These are phyloP conservation scores for Encephalitozoon romaleae DNA, from an alignment of 371 early-diverging fungal genomes.

Conservation along the genomic window DNA sequence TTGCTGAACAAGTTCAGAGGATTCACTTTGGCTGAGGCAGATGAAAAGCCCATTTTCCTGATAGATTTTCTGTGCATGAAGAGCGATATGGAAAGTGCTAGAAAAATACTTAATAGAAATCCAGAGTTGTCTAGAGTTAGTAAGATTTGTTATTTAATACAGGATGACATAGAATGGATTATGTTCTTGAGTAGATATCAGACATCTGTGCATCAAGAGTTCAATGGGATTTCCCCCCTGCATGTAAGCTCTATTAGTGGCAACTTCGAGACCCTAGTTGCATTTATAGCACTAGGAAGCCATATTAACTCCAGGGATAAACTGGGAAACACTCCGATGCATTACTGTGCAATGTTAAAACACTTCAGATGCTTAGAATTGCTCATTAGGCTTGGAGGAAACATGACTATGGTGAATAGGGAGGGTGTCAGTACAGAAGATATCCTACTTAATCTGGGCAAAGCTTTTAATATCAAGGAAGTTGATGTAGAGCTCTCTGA, in stretches of 20 bases:
- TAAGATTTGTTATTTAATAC: constrained; percentile 25
- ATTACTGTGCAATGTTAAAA: constrained; percentile 2
- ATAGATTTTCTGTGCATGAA: constrained; percentile 46
- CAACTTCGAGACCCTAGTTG: neutral
- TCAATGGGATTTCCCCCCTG: constrained; percentile 39
- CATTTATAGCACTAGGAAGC: neutral
- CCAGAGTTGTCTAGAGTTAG: constrained; percentile 21
- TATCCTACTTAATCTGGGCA: neutral
- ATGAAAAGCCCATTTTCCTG: constrained; percentile 42
- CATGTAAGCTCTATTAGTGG: constrained; percentile 13
- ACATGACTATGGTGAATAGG: constrained; percentile 14
- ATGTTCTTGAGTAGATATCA: constrained; percentile 27
- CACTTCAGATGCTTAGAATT: constrained; percentile 10
- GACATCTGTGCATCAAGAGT: constrained; percentile 15
- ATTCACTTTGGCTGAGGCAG: constrained; percentile 1
- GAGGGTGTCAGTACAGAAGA: neutral
- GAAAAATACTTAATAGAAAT: constrained; percentile 26
- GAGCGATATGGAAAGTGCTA: neutral
- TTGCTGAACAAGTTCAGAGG: constrained; percentile 5
- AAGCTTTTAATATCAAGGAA: neutral
- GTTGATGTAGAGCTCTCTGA: neutral
- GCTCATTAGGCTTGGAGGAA: constrained; percentile 22
- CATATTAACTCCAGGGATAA: constrained; percentile 8
- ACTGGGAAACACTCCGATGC: constrained; percentile 22
- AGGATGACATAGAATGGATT: constrained; percentile 19